These are phyloP conservation scores for Aspergillus chevalieri DNA, from an alignment of 2,329 filamentous ascomycete genomes.

Conservation along the genomic window DNA sequence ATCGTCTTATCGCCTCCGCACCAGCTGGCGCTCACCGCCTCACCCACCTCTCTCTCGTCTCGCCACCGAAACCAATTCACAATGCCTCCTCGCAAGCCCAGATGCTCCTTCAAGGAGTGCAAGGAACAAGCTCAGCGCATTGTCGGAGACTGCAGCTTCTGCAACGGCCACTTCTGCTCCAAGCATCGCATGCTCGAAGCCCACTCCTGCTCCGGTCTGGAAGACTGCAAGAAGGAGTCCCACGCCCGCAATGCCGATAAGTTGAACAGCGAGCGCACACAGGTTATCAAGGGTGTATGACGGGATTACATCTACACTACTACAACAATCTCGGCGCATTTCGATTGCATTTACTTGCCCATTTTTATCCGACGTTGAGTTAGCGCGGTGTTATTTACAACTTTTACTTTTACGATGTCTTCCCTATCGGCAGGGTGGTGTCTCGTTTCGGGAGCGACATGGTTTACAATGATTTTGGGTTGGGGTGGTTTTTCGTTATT, in stretches of 20 bases:
- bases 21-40: conserved; percentile 1
- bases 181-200: conserved; percentile 91
- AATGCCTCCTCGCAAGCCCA: conserved; percentile 52
- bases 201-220: conserved; percentile 85
- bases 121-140: conserved; percentile 83
- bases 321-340: not conserved
- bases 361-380: conserved; percentile 18
- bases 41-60: conserved; percentile 2
- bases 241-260: conserved; percentile 91
- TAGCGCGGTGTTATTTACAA: conserved; percentile 26
- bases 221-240: conserved; percentile 96
- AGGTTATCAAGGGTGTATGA: conserved; percentile 86
- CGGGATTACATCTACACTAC: too few species aligned
- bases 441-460: conserved; percentile 1
- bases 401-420: conserved; percentile 1
- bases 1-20: not conserved
- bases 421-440: not conserved
- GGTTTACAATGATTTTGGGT: conserved; percentile 1
- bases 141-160: conserved; percentile 94
- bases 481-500: conserved; percentile 4
- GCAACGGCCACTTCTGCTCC: conserved; percentile 86
- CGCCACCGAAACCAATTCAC: conserved; percentile 11
- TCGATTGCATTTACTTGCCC: conserved; percentile 8
- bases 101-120: conserved; percentile 87
- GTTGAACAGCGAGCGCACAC: conserved; percentile 85